Conservation (phyloP, 2,329 filamentous ascomycete species). For the Colletotrichum acutatum region DNA sequence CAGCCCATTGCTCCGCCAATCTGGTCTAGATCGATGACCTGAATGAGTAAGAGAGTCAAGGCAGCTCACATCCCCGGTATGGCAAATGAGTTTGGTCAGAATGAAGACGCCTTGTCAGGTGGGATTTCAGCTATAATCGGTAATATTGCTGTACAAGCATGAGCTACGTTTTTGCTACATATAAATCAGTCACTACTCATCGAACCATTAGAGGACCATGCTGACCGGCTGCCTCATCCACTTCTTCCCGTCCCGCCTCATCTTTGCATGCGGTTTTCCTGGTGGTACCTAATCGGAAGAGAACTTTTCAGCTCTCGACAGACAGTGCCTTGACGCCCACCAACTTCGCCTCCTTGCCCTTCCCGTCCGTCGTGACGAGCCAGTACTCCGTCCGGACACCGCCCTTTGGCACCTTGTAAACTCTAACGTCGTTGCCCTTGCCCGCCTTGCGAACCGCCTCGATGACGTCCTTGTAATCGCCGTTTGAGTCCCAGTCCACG, state of each 20-base stretch:
- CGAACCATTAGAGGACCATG: neutral
- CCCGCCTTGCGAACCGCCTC: constrained; percentile 75
- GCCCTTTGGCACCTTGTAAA: constrained; percentile 76
- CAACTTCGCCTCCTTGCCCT: constrained; percentile 67
- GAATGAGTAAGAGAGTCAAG: neutral
- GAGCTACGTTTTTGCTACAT: neutral
- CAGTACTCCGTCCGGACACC: constrained; percentile 81
- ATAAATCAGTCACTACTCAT: neutral
- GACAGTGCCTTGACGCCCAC: constrained; percentile 83
- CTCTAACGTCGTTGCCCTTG: constrained; percentile 74
- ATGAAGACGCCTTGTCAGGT: neutral
- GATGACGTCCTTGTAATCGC: constrained; percentile 75
- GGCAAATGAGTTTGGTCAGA: neutral
- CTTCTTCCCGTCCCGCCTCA: neutral
- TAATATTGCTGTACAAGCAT: neutral
- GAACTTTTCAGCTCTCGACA: constrained; percentile 70
- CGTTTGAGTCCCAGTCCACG: constrained; percentile 77
- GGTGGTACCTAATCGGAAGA: neutral
- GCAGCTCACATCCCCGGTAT: neutral
- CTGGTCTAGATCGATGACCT: constrained; percentile 6
- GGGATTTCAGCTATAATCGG: neutral
- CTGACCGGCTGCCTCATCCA: neutral
- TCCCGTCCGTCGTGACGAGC: constrained; percentile 73
- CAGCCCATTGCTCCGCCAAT: neutral
- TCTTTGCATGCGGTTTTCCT: neutral